Evolutionary conservation across 2,329 filamentous ascomycete genomes (phyloP).

Genomic region (Calonectria hongkongensis): DNA sequence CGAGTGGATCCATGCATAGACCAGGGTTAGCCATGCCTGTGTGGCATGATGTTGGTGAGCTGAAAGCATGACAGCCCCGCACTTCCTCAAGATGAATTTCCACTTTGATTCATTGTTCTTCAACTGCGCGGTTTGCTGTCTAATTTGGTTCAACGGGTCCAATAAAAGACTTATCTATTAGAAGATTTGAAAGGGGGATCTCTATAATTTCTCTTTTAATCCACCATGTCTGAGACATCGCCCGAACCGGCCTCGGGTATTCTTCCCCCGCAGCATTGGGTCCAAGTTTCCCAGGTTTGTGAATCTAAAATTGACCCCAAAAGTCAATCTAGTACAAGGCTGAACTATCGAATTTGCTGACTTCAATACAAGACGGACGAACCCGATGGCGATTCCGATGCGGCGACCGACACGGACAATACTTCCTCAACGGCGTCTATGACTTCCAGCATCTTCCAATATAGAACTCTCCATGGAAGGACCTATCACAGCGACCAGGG

Average conservation of each 20-base stretch:
- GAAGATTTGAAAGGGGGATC: not conserved
- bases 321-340: too few relatives aligned
- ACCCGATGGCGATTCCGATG: constrained; percentile 20
- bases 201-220: not conserved
- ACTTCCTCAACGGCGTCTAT: constrained; percentile 37
- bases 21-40: not conserved
- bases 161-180: not conserved
- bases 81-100: not conserved
- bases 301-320: not conserved
- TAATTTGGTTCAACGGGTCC: not conserved
- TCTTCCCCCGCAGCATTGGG: constrained; percentile 49
- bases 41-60: not conserved
- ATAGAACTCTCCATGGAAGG: constrained; percentile 41
- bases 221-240: constrained; percentile 20
- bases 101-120: not conserved
- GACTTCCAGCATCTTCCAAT: constrained; percentile 39
- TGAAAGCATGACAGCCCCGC: constrained; percentile 13
- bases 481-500: constrained; percentile 40
- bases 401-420: constrained; percentile 26
- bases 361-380: constrained; percentile 5
- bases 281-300: constrained; percentile 45
- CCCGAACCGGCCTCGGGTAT: constrained; percentile 30
- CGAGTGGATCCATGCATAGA: not conserved
- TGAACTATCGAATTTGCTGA: constrained; percentile 45
- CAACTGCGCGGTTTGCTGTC: not conserved